A percentile compares a stretch with the other conserved stretches of the same genome.
phyloP scores from a whole-genome alignment of 2,329 filamentous ascomycete species.

The Myriosclerotinia duriaeana region DNA sequence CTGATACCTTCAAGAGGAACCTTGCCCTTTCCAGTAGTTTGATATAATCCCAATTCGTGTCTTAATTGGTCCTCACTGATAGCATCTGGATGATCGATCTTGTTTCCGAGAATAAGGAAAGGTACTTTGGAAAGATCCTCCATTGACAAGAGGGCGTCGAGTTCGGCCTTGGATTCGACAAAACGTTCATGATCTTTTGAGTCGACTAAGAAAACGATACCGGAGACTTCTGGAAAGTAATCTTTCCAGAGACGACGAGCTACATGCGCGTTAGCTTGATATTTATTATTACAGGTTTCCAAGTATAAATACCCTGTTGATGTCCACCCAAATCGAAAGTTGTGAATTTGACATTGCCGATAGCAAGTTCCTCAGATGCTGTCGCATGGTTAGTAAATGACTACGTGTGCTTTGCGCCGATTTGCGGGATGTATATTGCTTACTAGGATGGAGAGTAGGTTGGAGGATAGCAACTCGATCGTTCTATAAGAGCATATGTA shows the following conservation, averaged over 20 bases:
- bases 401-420: constrained; percentile 26
- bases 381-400: constrained; percentile 32
- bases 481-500: constrained; percentile 56
- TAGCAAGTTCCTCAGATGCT: constrained; percentile 89
- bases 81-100: constrained; percentile 97
- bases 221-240: constrained; percentile 94
- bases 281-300: constrained; percentile 9
- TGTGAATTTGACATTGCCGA: constrained; percentile 91
- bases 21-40: constrained; percentile 96
- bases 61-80: constrained; percentile 94
- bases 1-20: constrained; percentile 87
- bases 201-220: constrained; percentile 96
- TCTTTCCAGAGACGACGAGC: constrained; percentile 94
- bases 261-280: constrained; percentile 42
- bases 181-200: constrained; percentile 97
- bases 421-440: constrained; percentile 25
- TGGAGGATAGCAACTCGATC: constrained; percentile 89
- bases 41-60: constrained; percentile 88
- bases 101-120: constrained; percentile 96
- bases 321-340: constrained; percentile 93
- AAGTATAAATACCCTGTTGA: constrained; percentile 68
- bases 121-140: constrained; percentile 95
- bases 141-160: constrained; percentile 93
- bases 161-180: constrained; percentile 90
- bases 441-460: constrained; percentile 89